A percentile compares a stretch with the other conserved stretches of the same genome.
Evolutionary conservation across 2,329 filamentous ascomycete genomes (phyloP).

Genomic region (Dactylellina cionopaga): DNA sequence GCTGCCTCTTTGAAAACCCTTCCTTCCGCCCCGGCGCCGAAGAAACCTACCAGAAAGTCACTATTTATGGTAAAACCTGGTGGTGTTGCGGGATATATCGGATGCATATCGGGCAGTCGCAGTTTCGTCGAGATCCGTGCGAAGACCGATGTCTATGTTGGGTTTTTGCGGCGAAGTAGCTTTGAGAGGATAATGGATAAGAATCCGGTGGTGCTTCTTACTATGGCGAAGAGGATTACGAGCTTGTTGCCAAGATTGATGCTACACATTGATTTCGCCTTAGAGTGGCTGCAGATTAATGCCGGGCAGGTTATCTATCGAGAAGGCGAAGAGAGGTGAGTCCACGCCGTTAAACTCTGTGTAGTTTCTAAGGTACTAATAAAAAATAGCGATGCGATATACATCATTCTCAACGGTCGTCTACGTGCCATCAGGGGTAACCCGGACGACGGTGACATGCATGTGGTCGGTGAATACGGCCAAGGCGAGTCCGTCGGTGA

Average conservation of each 20-base stretch:
- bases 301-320: slow-evolving; percentile 95
- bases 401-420: slow-evolving; percentile 94
- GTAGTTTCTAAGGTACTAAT: slow-evolving; percentile 5
- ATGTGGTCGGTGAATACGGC: slow-evolving; percentile 88
- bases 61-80: slow-evolving; percentile 94
- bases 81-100: slow-evolving; percentile 91
- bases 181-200: slow-evolving; percentile 91
- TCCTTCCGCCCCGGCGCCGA: slow-evolving; percentile 9
- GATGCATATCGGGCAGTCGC: slow-evolving; percentile 90
- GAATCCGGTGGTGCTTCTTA: slow-evolving; percentile 90
- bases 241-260: slow-evolving; percentile 88
- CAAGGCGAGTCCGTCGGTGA: slow-evolving; percentile 98
- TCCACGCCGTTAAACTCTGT: too few species aligned
- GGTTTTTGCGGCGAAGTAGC: slow-evolving; percentile 85
- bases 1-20: slow-evolving; percentile 59
- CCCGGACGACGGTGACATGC: slow-evolving; percentile 77
- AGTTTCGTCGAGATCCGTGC: slow-evolving; percentile 97
- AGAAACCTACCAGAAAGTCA: slow-evolving; percentile 68
- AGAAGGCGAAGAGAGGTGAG: slow-evolving; percentile 76
- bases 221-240: slow-evolving; percentile 94
- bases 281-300: slow-evolving; percentile 98
- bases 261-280: slow-evolving; percentile 94
- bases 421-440: slow-evolving; percentile 84
- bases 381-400: slow-evolving; percentile 84
- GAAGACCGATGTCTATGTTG: slow-evolving; percentile 98